Evolutionary conservation across 768 basidiomycete genomes (phyloP), one percentile per base, ranked within the genome.

Genomic region (Boletus vinaceobasis): DNA sequence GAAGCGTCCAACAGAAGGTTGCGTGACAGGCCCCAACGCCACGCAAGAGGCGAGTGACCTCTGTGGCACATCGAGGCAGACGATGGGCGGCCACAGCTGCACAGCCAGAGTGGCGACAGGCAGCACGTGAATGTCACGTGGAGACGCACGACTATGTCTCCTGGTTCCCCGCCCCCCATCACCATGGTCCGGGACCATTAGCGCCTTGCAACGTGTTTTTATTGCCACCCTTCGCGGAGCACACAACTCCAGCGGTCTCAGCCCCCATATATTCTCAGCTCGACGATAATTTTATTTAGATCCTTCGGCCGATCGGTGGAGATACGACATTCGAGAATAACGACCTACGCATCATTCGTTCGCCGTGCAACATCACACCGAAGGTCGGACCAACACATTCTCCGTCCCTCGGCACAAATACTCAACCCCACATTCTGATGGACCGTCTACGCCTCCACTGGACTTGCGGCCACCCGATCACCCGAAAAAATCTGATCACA

Each of bases 41-140:
- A 23, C 23, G 23, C 23, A 23, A 23, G 23, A 23, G 23, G 23
- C 23, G 4, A 23, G 23, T 23, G 23, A 23, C 23, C 23, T 23
- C 23, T 23, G 23, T 23, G 23, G 23, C 23, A 23, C 23, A n/a
- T n/a, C n/a, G n/a, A n/a, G n/a, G n/a, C n/a, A n/a, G n/a, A n/a
- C n/a, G n/a, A n/a, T n/a, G n/a, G n/a, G n/a, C n/a, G n/a, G n/a
- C n/a, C n/a, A n/a, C n/a, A n/a, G n/a, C n/a, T n/a, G n/a, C n/a
- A n/a, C n/a, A n/a, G n/a, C n/a, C n/a, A n/a, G n/a, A n/a, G n/a
- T n/a, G n/a, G n/a, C n/a, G n/a, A 23, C 23, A 43, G 17, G 2
- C 21, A 43, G 58, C 65, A 66, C 65, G 60, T 57, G 65, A 7
- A 31, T 23, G 5, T 56, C 64, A 65, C 60, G 60, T 61, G 53